These are phyloP conservation scores for Curvularia sp. DNA, from an alignment of 2,329 filamentous ascomycete species.

Conservation along the genomic window DNA sequence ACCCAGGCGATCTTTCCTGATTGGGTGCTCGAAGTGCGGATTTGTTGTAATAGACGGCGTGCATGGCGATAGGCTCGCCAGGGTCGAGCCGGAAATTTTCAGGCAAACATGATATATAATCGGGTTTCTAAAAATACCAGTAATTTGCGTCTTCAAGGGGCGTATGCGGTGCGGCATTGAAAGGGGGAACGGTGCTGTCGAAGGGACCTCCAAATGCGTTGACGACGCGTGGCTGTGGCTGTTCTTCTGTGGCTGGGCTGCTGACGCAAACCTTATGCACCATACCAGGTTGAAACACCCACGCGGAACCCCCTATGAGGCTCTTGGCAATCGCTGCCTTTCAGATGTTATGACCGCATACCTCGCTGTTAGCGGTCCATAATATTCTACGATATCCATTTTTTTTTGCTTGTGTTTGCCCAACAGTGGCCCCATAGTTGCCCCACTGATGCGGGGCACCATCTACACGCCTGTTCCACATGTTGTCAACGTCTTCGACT, in stretches of 20 bases:
- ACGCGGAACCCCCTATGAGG: not conserved
- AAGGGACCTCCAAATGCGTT: slow-evolving; percentile 2
- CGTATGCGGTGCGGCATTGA: not conserved
- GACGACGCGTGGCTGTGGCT: slow-evolving; percentile 19
- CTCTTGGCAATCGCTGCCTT: not conserved
- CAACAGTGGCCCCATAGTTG: not conserved
- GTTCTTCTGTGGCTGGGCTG: slow-evolving; percentile 16
- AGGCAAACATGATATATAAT: slow-evolving; percentile 4
- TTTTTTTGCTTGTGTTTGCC: not conserved
- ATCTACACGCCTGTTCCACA: not conserved
- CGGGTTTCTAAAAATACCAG: slow-evolving; percentile 15
- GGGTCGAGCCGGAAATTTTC: not conserved
- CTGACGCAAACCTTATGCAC: slow-evolving; percentile 15
- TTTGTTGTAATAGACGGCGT: slow-evolving; percentile 5
- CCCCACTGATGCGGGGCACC: not conserved
- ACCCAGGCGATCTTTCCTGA: slow-evolving; percentile 15
- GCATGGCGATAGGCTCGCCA: slow-evolving; percentile 12
- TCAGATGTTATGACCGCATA: not conserved
- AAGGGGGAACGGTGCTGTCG: slow-evolving; percentile 1
- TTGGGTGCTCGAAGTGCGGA: slow-evolving; percentile 14
- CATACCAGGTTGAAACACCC: slow-evolving; percentile 1
- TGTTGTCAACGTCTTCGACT: not conserved
- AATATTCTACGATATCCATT: not conserved
- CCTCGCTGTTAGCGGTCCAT: not conserved
- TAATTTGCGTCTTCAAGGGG: not conserved